Evolutionary conservation across 2,329 filamentous ascomycete species (phyloP).

Genomic region (Colletotrichum cereale): DNA sequence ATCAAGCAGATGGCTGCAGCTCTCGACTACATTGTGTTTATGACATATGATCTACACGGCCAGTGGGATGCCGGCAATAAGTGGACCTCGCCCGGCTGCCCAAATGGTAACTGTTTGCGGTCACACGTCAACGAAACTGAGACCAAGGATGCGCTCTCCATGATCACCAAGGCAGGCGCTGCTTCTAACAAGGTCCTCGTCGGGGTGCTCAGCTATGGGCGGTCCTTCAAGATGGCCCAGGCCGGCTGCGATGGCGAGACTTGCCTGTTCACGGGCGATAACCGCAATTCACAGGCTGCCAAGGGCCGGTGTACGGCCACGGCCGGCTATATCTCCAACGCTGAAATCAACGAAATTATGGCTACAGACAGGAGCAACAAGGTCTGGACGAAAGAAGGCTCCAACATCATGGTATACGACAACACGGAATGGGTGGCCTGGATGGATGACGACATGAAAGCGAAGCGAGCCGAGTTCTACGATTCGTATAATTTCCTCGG

Average conservation of each 20-base stretch:
- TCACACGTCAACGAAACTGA: conserved; percentile 56
- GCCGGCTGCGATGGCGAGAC: conserved; percentile 45
- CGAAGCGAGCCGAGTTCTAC: conserved; percentile 36
- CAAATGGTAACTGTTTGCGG: conserved; percentile 50
- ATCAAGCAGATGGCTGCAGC: conserved; percentile 48
- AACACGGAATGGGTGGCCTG: conserved; percentile 51
- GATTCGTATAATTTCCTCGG: neutral
- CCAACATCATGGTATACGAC: conserved; percentile 45
- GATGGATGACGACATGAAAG: conserved; percentile 46
- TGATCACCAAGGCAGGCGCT: conserved; percentile 52
- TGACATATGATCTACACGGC: conserved; percentile 53
- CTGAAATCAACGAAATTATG: conserved; percentile 46
- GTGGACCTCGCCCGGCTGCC: conserved; percentile 45
- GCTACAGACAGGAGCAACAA: neutral
- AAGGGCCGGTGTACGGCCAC: conserved; percentile 48
- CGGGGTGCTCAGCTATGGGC: conserved; percentile 49
- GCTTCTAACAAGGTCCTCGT: conserved; percentile 48
- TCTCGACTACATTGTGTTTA: conserved; percentile 52
- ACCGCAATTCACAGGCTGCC: conserved; percentile 41
- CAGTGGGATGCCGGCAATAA: conserved; percentile 46
- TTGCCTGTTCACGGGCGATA: conserved; percentile 45
- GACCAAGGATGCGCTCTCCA: conserved; percentile 49
- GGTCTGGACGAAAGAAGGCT: neutral
- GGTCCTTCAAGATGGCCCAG: conserved; percentile 50
- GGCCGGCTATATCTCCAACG: conserved; percentile 49